phyloP scores from a whole-genome alignment of 2,329 filamentous ascomycete species.

The Colletotrichum ledebouriae region DNA sequence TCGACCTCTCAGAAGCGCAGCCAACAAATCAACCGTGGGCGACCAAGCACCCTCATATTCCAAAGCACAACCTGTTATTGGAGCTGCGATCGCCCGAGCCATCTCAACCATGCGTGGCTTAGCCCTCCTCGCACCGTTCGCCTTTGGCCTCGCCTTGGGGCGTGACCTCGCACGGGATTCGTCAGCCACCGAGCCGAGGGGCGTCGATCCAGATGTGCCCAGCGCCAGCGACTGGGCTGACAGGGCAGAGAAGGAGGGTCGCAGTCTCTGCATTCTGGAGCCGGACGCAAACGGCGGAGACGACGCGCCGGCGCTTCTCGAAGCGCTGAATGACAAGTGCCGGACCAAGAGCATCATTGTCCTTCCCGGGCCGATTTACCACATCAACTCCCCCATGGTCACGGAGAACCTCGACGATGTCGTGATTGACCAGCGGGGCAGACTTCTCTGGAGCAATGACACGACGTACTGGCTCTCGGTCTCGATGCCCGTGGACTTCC shows the following conservation, averaged over 20 bases:
- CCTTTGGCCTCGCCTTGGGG: constrained; percentile 10
- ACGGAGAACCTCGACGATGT: constrained; percentile 51
- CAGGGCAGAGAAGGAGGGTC: constrained; percentile 56
- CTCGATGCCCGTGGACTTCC: constrained; percentile 65
- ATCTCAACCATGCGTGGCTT: constrained; percentile 22
- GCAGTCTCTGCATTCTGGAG: constrained; percentile 49
- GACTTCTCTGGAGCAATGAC: constrained; percentile 58
- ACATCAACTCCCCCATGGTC: constrained; percentile 53
- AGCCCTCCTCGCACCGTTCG: constrained; percentile 8
- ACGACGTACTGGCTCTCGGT: constrained; percentile 66
- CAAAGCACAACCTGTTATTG: neutral
- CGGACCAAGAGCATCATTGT: constrained; percentile 49
- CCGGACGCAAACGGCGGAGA: constrained; percentile 48
- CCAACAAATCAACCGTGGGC: constrained; percentile 21
- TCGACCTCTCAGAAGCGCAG: neutral
- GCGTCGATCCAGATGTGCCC: neutral
- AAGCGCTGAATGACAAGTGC: constrained; percentile 51
- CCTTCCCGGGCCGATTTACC: constrained; percentile 51
- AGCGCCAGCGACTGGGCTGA: constrained; percentile 24
- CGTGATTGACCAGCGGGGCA: constrained; percentile 59
- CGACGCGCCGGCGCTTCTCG: constrained; percentile 50
- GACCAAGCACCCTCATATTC: neutral
- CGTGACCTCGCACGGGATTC: neutral
- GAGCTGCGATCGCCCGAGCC: neutral
- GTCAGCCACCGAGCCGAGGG: neutral